Conservation (phyloP, 768 basidiomycete species). For the Chalciporus sphaerocephalus region DNA sequence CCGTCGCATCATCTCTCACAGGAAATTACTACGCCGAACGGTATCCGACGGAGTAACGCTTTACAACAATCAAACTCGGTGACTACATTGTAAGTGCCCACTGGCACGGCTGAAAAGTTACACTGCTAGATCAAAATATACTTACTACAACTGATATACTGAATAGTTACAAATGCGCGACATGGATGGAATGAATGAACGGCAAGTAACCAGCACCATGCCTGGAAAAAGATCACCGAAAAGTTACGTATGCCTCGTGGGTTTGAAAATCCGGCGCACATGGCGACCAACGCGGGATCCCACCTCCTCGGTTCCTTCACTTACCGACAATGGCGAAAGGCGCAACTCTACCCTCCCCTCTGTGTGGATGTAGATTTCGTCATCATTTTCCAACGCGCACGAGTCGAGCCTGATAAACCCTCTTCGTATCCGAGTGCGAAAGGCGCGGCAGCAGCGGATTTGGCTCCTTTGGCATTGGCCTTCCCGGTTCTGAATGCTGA, state of each 20-base stretch:
- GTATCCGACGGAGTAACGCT: neutral
- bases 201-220: constrained; percentile 17
- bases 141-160: neutral
- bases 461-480: constrained; percentile 7
- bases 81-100: too few relatives aligned
- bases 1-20: too few relatives aligned
- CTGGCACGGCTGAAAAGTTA: neutral
- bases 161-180: constrained; percentile 1
- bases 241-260: constrained; percentile 2
- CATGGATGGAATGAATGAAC: neutral
- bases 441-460: constrained; percentile 20
- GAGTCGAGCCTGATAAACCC: constrained; percentile 22
- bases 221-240: neutral
- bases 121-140: neutral
- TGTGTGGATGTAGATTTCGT: constrained; percentile 29
- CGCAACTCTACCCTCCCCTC: constrained; percentile 23
- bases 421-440: constrained; percentile 21
- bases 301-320: constrained; percentile 8
- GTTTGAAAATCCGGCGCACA: constrained; percentile 28
- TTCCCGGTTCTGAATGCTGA: constrained; percentile 20
- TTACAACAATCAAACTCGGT: neutral
- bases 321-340: constrained; percentile 12
- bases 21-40: too few relatives aligned
- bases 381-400: constrained; percentile 21
- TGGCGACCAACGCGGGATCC: constrained; percentile 25